Conservation (phyloP, 352 stramenopile genomes). For the Phytopythium boreale region DNA sequence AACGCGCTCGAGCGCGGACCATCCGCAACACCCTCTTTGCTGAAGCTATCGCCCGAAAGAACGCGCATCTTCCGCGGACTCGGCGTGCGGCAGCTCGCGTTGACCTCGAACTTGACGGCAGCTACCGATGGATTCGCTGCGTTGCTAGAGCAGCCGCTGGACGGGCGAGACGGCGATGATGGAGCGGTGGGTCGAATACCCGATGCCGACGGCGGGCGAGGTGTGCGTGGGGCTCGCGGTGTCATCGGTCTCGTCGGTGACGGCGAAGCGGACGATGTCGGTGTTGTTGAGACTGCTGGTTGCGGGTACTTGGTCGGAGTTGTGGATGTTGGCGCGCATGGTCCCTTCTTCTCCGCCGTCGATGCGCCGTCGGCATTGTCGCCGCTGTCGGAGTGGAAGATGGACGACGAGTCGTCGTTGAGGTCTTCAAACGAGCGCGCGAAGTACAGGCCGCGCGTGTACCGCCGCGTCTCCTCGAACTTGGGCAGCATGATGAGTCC, state of each 20-base stretch:
- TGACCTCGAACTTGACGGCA: not conserved
- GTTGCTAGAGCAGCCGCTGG: not conserved
- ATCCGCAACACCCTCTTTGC: not conserved
- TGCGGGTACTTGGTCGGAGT: slow-evolving; percentile 10
- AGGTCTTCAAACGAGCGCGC: slow-evolving; percentile 41
- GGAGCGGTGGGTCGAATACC: not conserved
- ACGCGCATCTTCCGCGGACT: slow-evolving; percentile 33
- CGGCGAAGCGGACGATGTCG: slow-evolving; percentile 7
- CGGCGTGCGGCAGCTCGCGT: not conserved
- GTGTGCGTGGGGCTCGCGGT: slow-evolving; percentile 16
- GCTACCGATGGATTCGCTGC: not conserved
- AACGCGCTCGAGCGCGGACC: slow-evolving; percentile 3
- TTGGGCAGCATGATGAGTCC: slow-evolving; percentile 57
- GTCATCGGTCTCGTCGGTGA: slow-evolving; percentile 9
- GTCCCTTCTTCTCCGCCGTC: slow-evolving; percentile 8
- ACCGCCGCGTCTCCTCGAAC: slow-evolving; percentile 54
- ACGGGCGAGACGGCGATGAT: not conserved
- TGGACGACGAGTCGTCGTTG: slow-evolving; percentile 15
- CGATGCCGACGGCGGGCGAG: slow-evolving; percentile 10
- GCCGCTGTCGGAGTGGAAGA: slow-evolving; percentile 1
- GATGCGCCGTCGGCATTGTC: not conserved
- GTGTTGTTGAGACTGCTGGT: slow-evolving; percentile 4
- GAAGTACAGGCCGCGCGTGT: slow-evolving; percentile 45
- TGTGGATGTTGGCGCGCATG: slow-evolving; percentile 6
- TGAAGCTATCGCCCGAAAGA: not conserved